phyloP scores from a whole-genome alignment of 2,329 filamentous ascomycete species.

The Hymenoscyphus infarciens region DNA sequence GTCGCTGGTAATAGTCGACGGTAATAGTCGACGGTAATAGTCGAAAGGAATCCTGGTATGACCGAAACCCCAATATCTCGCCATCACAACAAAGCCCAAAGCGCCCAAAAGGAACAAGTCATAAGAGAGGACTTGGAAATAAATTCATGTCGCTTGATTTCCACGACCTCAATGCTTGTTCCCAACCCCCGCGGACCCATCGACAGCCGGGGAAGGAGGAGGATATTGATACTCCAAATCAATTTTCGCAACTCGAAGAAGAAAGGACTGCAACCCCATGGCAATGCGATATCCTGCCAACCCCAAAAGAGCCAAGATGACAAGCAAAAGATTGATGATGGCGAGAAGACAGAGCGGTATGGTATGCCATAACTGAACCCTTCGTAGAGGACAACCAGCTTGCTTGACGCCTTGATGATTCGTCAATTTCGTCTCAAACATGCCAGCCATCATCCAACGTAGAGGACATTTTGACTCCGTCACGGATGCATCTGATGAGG shows the following conservation, averaged over 20 bases:
- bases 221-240: neutral
- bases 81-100: too few relatives aligned
- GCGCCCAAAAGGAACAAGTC: too few relatives aligned
- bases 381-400: conserved; percentile 24
- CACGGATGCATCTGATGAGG: conserved; percentile 17
- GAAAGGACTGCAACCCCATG: conserved; percentile 13
- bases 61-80: too few relatives aligned
- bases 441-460: conserved; percentile 25
- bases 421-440: conserved; percentile 28
- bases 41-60: too few relatives aligned
- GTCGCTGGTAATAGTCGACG: too few relatives aligned
- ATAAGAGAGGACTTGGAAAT: too few relatives aligned
- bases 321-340: conserved; percentile 29
- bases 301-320: conserved; percentile 30
- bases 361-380: conserved; percentile 32
- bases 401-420: conserved; percentile 18
- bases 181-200: too few relatives aligned
- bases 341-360: conserved; percentile 30
- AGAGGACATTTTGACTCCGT: conserved; percentile 25
- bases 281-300: conserved; percentile 27
- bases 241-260: conserved; percentile 3
- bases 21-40: too few relatives aligned
- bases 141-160: too few relatives aligned
- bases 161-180: too few relatives aligned
- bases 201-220: too few relatives aligned